Evolutionary conservation across 2,329 filamentous ascomycete genomes (phyloP), one percentile per base, ranked within the genome.

Genomic region (Exophiala sideris): DNA sequence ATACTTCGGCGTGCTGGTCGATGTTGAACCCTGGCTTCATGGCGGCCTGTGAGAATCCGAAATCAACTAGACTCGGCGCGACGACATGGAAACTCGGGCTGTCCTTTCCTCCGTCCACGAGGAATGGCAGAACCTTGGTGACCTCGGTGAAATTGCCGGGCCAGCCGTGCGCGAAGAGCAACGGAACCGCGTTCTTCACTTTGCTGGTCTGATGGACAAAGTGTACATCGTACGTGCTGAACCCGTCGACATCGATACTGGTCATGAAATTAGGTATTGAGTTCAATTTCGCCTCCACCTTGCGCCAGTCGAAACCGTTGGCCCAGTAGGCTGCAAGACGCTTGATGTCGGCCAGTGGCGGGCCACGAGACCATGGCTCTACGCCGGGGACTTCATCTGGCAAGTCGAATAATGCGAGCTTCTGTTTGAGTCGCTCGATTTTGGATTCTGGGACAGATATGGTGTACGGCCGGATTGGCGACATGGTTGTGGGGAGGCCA

Each of bases 1-100:
- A 73, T 0, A 78, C 77, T 66, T 89, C 82, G 2, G 83, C 83
- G 62, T 86, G 85, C 59, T 86, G 80, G 16, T 74, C 72, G 12
- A 82, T 63, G 2, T 75, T 77, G 56, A 87, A 87, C 1, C 83
- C 82, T 1, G 68, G 57, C 12, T 57, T 59, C 16, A 47, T 45
- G 7, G 24, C 24, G 7, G 24, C 24, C 24, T 29, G 24, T 5
- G 24, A 29, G 7, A 29, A 29, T 3, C 24, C 24, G 7, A 29
- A 29, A 29, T 29, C 24, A 29, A 29, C 24, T 29, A 81, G 64
- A 2, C 75, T 79, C 1, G 77, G 78, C 0, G 73, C 79, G 0
- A 82, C 71, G 18, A 82, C 66, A 59, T 80, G 70, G 60, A 82
- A 82, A 1, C 73, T 69, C 0, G 79, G 77, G 3, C 8, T 16